Evolutionary conservation across 2,329 filamentous ascomycete genomes (phyloP).

Genomic region (Fusarium sp.): DNA sequence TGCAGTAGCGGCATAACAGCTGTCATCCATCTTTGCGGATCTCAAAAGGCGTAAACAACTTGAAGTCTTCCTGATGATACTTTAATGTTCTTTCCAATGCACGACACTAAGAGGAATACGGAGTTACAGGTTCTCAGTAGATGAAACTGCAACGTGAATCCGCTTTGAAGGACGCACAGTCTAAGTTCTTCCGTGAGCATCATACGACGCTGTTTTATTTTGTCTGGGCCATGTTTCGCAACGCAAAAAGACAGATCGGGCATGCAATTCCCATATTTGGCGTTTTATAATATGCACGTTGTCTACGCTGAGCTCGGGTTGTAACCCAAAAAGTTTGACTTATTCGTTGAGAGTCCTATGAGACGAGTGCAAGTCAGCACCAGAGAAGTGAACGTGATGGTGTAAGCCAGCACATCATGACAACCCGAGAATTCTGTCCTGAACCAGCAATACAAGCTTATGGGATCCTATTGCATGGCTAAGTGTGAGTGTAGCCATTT

Average conservation of each 20-base stretch:
- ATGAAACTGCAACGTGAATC: neutral
- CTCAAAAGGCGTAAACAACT: neutral
- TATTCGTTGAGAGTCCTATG: neutral
- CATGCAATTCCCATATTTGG: neutral
- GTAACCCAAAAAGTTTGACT: neutral
- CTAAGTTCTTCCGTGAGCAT: neutral
- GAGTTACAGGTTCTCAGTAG: neutral
- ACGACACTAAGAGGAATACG: neutral
- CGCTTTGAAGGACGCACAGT: neutral
- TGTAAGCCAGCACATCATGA: slow-evolving; percentile 3
- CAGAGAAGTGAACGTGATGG: neutral
- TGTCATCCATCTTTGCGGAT: slow-evolving; percentile 6
- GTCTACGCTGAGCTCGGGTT: neutral
- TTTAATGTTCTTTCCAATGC: neutral
- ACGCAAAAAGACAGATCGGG: neutral
- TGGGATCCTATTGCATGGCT: neutral
- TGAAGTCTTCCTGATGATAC: neutral
- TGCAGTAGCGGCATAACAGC: neutral
- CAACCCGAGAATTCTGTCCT: neutral
- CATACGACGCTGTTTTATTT: slow-evolving; percentile 9
- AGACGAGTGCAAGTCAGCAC: slow-evolving; percentile 8
- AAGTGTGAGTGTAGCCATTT: neutral
- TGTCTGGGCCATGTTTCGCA: neutral
- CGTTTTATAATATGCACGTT: neutral
- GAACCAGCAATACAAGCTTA: neutral